Conservation (phyloP, 345 rosid species). For the Eucalyptus tenuipes region DNA sequence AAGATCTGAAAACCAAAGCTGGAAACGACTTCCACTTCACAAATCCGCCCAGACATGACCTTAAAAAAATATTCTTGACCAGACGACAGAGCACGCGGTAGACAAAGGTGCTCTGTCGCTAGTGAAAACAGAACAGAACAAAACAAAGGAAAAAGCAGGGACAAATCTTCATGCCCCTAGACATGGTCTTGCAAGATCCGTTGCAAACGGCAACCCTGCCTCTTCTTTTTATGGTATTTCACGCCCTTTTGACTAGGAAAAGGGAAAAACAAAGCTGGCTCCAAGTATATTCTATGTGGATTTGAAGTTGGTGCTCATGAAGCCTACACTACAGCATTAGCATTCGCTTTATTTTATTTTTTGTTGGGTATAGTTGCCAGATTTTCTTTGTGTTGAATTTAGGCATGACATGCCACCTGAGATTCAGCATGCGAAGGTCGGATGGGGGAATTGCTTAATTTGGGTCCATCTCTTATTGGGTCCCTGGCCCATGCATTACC, state of each 20-base stretch:
- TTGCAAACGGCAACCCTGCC: background rate
- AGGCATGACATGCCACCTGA: background rate
- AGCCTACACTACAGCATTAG: background rate
- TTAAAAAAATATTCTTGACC: background rate
- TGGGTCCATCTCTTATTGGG: background rate
- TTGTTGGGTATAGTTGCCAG: background rate
- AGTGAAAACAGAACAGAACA: background rate
- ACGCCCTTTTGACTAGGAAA: background rate
- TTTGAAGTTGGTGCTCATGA: background rate
- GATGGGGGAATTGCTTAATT: background rate
- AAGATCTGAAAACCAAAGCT: background rate
- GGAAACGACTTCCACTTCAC: background rate
- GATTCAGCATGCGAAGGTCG: background rate
- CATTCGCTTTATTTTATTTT: background rate
- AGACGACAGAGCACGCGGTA: background rate
- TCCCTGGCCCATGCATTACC: background rate
- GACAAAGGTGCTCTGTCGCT: background rate
- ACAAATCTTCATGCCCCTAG: background rate
- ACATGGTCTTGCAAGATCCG: background rate
- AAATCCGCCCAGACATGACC: background rate
- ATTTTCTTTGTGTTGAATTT: background rate
- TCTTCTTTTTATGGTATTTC: background rate
- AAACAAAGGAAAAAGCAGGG: background rate
- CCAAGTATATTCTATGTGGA: background rate
- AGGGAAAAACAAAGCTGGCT: background rate